A percentile compares a stretch with the other conserved stretches of the same genome.
Conservation (phyloP, 2,329 filamentous ascomycete species). For the Fusarium chlamydosporum region DNA sequence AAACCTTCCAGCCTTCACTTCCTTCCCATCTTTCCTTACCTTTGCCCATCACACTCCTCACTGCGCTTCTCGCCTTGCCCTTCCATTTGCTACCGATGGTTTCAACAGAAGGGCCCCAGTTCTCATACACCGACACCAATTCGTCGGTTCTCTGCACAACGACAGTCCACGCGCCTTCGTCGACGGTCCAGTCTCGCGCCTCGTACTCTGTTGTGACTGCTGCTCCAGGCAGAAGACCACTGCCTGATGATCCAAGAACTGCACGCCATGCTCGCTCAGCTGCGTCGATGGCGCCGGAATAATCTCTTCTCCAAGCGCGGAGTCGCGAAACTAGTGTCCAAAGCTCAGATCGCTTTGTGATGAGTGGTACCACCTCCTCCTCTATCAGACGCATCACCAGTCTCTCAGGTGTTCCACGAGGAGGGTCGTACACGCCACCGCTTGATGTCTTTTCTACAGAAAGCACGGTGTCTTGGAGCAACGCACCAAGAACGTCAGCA, state of each 20-base stretch:
- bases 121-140: constrained; percentile 86
- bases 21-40: constrained; percentile 88
- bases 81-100: constrained; percentile 85
- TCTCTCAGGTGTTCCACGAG: constrained; percentile 71
- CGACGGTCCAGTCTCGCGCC: constrained; percentile 61
- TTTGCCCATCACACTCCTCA: constrained; percentile 85
- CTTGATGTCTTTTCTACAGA: constrained; percentile 55
- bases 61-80: constrained; percentile 87
- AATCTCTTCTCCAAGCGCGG: constrained; percentile 79
- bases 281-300: constrained; percentile 80
- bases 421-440: constrained; percentile 54
- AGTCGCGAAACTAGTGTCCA: constrained; percentile 82
- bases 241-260: constrained; percentile 67
- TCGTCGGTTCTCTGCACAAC: constrained; percentile 85
- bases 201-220: constrained; percentile 51
- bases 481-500: constrained; percentile 75
- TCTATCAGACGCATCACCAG: constrained; percentile 82
- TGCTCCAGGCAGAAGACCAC: constrained; percentile 62
- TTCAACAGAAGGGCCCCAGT: constrained; percentile 75
- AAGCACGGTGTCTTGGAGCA: constrained; percentile 79
- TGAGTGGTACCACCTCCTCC: constrained; percentile 80
- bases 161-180: constrained; percentile 75
- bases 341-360: constrained; percentile 82
- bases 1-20: constrained; percentile 73
- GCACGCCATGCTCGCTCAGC: constrained; percentile 93